Conservation (phyloP, 768 basidiomycete genomes). For the Clitopilus passeckerianus region DNA sequence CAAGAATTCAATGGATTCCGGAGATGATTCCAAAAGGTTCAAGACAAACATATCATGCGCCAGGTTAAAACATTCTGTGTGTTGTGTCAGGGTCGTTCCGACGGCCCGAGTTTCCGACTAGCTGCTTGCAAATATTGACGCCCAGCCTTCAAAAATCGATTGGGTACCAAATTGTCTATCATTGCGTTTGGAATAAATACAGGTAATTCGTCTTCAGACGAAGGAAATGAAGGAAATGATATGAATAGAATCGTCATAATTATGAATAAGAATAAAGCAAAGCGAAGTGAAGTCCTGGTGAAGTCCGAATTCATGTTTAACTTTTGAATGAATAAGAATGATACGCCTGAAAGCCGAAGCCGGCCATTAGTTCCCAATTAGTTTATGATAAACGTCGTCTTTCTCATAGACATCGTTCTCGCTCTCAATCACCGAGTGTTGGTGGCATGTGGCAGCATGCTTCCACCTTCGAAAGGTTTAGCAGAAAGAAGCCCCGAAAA, state of each 20-base stretch:
- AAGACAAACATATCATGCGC: no score
- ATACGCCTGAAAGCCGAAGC: neutral
- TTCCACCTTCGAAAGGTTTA: conserved; percentile 55
- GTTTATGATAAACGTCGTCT: conserved; percentile 36
- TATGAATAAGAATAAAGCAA: neutral
- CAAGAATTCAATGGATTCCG: no score
- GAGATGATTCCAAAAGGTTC: no score
- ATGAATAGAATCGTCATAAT: neutral
- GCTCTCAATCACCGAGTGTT: conserved; percentile 46
- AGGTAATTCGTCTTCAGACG: neutral
- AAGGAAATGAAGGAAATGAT: neutral
- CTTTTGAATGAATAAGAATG: neutral
- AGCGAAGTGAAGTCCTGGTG: neutral
- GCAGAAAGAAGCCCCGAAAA: neutral
- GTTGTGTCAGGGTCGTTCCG: no score
- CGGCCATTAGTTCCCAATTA: neutral
- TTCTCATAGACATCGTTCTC: conserved; percentile 55
- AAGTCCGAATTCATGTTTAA: neutral
- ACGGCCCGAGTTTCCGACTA: no score
- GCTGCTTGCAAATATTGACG: no score
- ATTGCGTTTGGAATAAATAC: neutral
- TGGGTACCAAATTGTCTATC: no score
- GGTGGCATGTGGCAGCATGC: conserved; percentile 77
- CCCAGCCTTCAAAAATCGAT: no score
- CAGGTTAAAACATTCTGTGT: no score